phyloP scores from a whole-genome alignment of 768 basidiomycete species.

The Termitomyces heimii region DNA sequence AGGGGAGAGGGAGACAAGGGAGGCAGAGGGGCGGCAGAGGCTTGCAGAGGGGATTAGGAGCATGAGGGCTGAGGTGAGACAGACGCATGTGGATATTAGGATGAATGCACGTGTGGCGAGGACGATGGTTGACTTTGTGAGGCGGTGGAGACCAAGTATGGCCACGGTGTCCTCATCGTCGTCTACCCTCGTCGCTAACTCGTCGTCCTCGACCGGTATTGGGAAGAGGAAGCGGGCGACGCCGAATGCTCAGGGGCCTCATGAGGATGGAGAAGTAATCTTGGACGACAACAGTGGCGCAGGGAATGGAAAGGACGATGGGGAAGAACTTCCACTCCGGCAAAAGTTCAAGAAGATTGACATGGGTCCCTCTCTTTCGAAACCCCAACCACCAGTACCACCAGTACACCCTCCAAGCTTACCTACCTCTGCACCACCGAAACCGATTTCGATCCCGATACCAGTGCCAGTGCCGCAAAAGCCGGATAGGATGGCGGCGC shows the following conservation, averaged over 20 bases:
- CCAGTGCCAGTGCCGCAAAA: background rate
- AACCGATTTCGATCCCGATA: background rate
- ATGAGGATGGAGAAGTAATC: background rate
- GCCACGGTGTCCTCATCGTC: background rate
- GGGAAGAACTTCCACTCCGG: background rate
- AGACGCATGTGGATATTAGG: constrained; percentile 56
- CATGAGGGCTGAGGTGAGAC: constrained; percentile 53
- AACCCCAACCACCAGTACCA: background rate
- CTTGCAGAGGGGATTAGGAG: constrained; percentile 5
- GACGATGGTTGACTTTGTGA: constrained; percentile 50
- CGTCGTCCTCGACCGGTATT: background rate
- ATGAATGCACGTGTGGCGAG: constrained; percentile 54
- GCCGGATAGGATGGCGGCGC: constrained; percentile 7
- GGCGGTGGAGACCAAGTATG: constrained; percentile 8
- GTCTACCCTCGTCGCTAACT: background rate
- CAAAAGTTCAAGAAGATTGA: background rate
- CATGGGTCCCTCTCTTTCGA: background rate
- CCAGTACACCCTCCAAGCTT: background rate
- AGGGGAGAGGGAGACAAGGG: background rate
- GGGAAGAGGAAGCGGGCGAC: background rate
- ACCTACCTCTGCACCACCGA: background rate
- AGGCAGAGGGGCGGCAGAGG: background rate
- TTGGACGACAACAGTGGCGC: background rate
- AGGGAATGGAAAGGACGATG: background rate
- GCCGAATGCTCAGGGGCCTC: background rate